These are phyloP conservation scores for Chloropicon primus DNA, from an alignment of 139 green algal species.

Conservation along the genomic window DNA sequence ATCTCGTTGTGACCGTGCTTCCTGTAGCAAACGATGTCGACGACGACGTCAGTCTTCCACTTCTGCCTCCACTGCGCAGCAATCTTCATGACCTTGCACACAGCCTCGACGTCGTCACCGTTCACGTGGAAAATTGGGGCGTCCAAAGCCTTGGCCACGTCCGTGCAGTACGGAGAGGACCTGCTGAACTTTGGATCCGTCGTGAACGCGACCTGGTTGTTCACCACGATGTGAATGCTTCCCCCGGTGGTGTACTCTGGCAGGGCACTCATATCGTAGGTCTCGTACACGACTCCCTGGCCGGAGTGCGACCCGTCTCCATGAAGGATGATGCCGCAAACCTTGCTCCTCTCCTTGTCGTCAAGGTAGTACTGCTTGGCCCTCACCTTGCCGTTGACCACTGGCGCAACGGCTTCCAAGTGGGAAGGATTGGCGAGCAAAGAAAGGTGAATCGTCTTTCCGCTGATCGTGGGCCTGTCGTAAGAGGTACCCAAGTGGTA, in stretches of 20 bases:
- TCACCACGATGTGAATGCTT: constrained; percentile 92
- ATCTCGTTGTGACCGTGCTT: constrained; percentile 26
- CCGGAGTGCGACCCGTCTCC: constrained; percentile 89
- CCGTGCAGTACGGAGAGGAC: constrained; percentile 77
- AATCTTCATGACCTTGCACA: not conserved
- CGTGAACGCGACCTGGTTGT: constrained; percentile 98
- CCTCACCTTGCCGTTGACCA: constrained; percentile 85
- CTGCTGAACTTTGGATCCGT: constrained; percentile 79
- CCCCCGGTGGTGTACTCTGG: constrained; percentile 89
- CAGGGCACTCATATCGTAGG: constrained; percentile 84
- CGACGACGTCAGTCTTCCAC: not conserved
- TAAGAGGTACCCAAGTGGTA: constrained; percentile 96
- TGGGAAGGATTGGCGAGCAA: constrained; percentile 93
- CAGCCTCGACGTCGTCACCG: not conserved
- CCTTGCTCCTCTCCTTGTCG: constrained; percentile 27
- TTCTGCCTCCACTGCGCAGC: constrained; percentile 19
- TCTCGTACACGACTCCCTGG: constrained; percentile 92
- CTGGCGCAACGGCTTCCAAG: constrained; percentile 79
- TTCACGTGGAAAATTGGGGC: not conserved
- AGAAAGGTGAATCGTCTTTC: constrained; percentile 81
- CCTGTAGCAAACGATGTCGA: constrained; percentile 36
- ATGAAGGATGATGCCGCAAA: constrained; percentile 85
- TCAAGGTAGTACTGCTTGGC: constrained; percentile 91
- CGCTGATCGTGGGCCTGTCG: constrained; percentile 69
- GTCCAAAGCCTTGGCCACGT: constrained; percentile 86